Evolutionary conservation across 2,329 filamentous ascomycete genomes (phyloP).

Genomic region (Colletotrichum sp.): DNA sequence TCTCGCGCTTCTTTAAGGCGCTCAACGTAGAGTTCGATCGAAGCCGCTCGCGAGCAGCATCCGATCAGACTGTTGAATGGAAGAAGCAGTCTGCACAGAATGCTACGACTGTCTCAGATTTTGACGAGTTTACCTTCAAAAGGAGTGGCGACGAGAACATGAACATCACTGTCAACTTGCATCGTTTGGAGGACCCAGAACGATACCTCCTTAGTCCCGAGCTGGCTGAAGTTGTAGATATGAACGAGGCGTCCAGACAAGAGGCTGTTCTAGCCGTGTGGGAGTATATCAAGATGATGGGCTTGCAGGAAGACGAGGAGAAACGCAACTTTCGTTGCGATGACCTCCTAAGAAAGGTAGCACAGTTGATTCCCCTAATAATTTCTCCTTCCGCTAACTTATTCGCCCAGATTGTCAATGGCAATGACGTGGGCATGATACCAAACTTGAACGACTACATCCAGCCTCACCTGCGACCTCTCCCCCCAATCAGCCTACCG

Average conservation of each 20-base stretch:
- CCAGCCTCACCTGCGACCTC: conserved; percentile 75
- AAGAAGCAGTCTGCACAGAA: conserved; percentile 71
- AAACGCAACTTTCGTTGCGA: conserved; percentile 93
- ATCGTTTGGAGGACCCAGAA: conserved; percentile 84
- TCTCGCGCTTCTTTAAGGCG: conserved; percentile 84
- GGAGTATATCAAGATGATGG: conserved; percentile 90
- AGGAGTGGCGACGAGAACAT: conserved; percentile 90
- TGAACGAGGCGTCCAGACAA: conserved; percentile 83
- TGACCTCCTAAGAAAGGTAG: conserved; percentile 75
- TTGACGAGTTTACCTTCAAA: conserved; percentile 91
- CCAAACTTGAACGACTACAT: conserved; percentile 84
- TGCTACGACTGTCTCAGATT: conserved; percentile 70
- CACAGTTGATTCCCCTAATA: conserved; percentile 29
- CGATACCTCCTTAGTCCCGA: conserved; percentile 79
- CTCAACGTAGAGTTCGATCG: conserved; percentile 76
- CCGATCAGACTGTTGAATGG: conserved; percentile 77
- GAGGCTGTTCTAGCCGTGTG: conserved; percentile 91
- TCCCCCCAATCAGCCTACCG: conserved; percentile 80
- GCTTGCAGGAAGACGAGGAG: conserved; percentile 92
- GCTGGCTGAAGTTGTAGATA: conserved; percentile 84
- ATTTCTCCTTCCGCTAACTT: not conserved
- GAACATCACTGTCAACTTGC: conserved; percentile 87
- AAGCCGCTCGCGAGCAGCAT: conserved; percentile 58
- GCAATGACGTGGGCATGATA: conserved; percentile 81
- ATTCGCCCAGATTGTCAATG: conserved; percentile 66